These are phyloP conservation scores for Papiliotrema fonsecae DNA, from an alignment of 1,284 basidiomycete species.

Conservation along the genomic window DNA sequence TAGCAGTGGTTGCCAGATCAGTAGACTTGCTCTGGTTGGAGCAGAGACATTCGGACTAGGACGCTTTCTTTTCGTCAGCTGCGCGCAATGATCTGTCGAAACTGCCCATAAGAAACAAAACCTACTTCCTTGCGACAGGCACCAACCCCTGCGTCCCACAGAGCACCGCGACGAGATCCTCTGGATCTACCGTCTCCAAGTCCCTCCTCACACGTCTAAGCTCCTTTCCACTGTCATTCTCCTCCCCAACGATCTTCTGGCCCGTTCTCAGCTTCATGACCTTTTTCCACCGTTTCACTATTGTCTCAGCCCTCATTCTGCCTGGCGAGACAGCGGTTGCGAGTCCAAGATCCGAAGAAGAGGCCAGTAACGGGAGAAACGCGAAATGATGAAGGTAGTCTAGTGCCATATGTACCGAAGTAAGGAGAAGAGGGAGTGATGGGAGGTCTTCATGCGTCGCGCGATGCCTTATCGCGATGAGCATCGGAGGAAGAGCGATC, in stretches of 20 bases:
- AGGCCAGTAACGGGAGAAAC: conserved; percentile 63
- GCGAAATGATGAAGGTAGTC: conserved; percentile 61
- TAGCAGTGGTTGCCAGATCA: conserved; percentile 69
- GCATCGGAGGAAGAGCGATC: conserved; percentile 77
- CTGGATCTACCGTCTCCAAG: conserved; percentile 52
- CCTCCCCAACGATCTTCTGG: conserved; percentile 69
- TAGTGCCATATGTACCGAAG: conserved; percentile 66
- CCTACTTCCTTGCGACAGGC: conserved; percentile 72
- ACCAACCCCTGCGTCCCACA: conserved; percentile 64
- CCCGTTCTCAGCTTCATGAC: conserved; percentile 38
- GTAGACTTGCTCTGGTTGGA: conserved; percentile 56
- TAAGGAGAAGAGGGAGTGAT: conserved; percentile 69
- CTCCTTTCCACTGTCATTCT: conserved; percentile 53
- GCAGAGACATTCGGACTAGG: conserved; percentile 48
- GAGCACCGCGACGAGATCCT: conserved; percentile 64
- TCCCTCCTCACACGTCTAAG: conserved; percentile 36
- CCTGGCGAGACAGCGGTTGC: conserved; percentile 53
- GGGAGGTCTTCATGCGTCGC: conserved; percentile 96
- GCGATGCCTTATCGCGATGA: conserved; percentile 92
- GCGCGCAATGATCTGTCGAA: background rate
- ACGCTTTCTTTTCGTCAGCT: conserved; percentile 46
- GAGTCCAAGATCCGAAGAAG: conserved; percentile 53
- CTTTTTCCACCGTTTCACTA: conserved; percentile 41
- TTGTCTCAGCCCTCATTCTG: conserved; percentile 54
- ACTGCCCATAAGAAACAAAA: background rate